phyloP scores from a whole-genome alignment of 345 rosid genomes.

The Salix brachista region DNA sequence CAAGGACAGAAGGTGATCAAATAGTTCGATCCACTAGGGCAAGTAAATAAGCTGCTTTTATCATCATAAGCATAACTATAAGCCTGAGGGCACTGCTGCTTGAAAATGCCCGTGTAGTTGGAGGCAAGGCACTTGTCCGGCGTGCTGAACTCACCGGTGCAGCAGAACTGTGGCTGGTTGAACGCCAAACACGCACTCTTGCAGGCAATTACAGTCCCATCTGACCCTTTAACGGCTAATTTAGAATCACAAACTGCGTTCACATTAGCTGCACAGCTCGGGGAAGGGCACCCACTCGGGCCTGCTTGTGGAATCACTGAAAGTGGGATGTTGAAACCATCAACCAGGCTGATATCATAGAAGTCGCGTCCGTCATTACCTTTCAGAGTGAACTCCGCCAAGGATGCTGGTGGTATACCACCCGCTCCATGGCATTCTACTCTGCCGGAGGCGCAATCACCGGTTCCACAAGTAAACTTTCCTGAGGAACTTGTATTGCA shows the following conservation, averaged over 20 bases:
- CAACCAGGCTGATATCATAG: slow-evolving; percentile 54
- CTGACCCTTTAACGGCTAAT: slow-evolving; percentile 20
- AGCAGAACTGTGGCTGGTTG: slow-evolving; percentile 39
- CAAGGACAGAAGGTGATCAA: slow-evolving; percentile 31
- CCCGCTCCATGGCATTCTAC: slow-evolving; percentile 37
- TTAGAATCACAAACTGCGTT: slow-evolving; percentile 37
- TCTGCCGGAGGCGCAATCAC: slow-evolving; percentile 37
- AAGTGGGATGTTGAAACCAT: slow-evolving; percentile 42
- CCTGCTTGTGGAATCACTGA: slow-evolving; percentile 27
- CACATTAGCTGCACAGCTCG: slow-evolving; percentile 30
- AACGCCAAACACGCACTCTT: slow-evolving; percentile 47
- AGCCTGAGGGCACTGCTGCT: slow-evolving; percentile 40
- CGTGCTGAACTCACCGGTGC: slow-evolving; percentile 37
- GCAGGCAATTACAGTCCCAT: slow-evolving; percentile 38
- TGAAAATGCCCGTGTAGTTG: slow-evolving; percentile 40
- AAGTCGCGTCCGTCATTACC: slow-evolving; percentile 22
- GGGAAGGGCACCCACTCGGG: slow-evolving; percentile 24
- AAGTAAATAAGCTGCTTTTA: slow-evolving; percentile 38
- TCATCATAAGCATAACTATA: slow-evolving; percentile 56
- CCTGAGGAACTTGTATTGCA: slow-evolving; percentile 36
- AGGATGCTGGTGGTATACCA: slow-evolving; percentile 42
- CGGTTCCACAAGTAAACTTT: slow-evolving; percentile 34
- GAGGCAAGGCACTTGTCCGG: slow-evolving; percentile 47
- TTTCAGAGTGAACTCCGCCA: slow-evolving; percentile 44
- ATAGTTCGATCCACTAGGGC: slow-evolving; percentile 31